phyloP scores from a whole-genome alignment of 257 asterid genomes.

The Leonotis leonurus region DNA sequence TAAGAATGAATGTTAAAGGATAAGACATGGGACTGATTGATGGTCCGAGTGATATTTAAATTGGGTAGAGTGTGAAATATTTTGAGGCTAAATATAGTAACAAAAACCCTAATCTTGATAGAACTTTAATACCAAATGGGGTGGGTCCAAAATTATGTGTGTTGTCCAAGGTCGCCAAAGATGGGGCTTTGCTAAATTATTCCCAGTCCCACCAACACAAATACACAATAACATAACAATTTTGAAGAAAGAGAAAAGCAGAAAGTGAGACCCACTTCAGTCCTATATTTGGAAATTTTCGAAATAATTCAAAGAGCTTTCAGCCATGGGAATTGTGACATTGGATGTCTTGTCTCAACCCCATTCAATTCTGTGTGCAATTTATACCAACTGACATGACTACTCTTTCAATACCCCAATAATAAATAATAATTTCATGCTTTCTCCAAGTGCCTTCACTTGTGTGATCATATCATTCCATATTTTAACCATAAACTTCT shows the following conservation, averaged over 20 bases:
- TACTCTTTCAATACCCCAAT: constrained; percentile 4
- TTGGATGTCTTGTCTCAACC: constrained; percentile 15
- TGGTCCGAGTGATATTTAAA: constrained; percentile 9
- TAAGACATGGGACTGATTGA: constrained; percentile 10
- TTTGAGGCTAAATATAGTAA: constrained; percentile 19
- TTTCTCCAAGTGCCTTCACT: no score
- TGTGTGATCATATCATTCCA: no score
- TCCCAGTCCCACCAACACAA: constrained; percentile 2
- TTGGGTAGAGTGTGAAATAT: constrained; percentile 3
- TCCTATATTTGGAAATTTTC: constrained; percentile 25
- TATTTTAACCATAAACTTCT: no score
- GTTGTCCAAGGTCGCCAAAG: not conserved
- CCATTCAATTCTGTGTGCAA: not conserved
- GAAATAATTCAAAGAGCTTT: constrained; percentile 30
- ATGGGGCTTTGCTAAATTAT: constrained; percentile 16
- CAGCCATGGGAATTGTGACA: constrained; percentile 18
- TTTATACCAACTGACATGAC: constrained; percentile 17
- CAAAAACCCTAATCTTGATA: constrained; percentile 5
- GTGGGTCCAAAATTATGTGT: constrained; percentile 1
- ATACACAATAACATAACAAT: no score
- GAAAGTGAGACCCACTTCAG: constrained; percentile 24
- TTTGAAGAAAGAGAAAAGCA: not conserved
- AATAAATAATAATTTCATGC: no score
- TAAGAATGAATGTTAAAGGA: no score
- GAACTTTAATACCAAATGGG: constrained; percentile 9